Conservation (phyloP, 176 grass and related monocot genomes). For the Neostapfia colusana region DNA sequence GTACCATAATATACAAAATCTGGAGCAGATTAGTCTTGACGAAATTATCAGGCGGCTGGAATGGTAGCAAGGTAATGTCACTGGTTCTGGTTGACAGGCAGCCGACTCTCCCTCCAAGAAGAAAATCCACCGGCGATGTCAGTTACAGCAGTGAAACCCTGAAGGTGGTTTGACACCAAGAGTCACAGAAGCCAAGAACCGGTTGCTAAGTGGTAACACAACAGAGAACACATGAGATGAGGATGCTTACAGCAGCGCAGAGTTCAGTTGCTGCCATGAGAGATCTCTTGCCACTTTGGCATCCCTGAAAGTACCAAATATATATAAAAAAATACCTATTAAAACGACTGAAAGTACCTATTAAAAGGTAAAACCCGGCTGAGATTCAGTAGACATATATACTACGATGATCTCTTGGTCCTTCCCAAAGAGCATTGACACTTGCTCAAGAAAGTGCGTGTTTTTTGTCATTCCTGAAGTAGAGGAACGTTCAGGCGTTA, state of each 20-base stretch:
- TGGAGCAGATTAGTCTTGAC: not conserved
- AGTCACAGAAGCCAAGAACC: not conserved
- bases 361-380: not conserved
- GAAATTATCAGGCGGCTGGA: not conserved
- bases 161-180: not conserved
- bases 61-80: not conserved
- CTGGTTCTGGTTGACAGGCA: conserved; percentile 45
- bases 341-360: not conserved
- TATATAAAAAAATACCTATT: not conserved
- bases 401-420: conserved; percentile 73
- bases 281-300: conserved; percentile 79
- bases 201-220: not conserved
- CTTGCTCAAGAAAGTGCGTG: conserved; percentile 61
- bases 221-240: not conserved
- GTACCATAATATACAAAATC: not conserved
- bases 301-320: conserved; percentile 51
- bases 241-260: conserved; percentile 26
- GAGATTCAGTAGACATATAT: not conserved
- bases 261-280: conserved; percentile 79
- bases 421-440: conserved; percentile 43
- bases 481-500: not conserved
- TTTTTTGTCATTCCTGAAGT: conserved; percentile 61
- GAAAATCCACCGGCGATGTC: conserved; percentile 80
- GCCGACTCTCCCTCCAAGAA: conserved; percentile 59
- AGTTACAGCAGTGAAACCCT: conserved; percentile 74